Conservation (phyloP, 179 eudicot genomes). For the Beta macrorhiza region DNA sequence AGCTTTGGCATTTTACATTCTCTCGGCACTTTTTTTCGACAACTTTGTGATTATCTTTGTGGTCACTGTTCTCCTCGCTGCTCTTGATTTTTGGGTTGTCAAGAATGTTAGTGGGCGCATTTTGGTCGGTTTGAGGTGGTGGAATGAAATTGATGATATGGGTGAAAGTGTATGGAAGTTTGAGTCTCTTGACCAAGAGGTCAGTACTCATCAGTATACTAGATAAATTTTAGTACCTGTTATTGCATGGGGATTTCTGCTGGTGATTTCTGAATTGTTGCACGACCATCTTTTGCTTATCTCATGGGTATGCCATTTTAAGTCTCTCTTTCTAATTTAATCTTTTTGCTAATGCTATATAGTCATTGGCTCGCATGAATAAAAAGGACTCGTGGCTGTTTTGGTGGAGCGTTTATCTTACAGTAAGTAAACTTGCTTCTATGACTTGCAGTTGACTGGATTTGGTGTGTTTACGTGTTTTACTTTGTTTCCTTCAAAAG, state of each 20-base stretch:
- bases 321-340: conserved; percentile 18
- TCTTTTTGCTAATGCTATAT: conserved; percentile 8
- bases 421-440: conserved; percentile 39
- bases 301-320: background rate
- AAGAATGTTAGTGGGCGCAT: conserved; percentile 98
- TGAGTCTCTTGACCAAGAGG: conserved; percentile 99
- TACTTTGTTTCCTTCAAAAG: background rate
- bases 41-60: conserved; percentile 94
- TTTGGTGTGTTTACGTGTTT: background rate
- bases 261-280: background rate
- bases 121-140: conserved; percentile 96
- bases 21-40: conserved; percentile 81
- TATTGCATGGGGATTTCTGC: background rate
- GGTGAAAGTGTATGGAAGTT: conserved; percentile 96
- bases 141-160: conserved; percentile 91
- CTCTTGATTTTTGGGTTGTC: conserved; percentile 98
- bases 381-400: conserved; percentile 98
- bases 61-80: conserved; percentile 82
- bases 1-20: conserved; percentile 89
- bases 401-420: conserved; percentile 97
- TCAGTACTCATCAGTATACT: conserved; percentile 28
- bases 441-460: background rate
- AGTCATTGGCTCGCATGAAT: conserved; percentile 95
- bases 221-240: background rate
- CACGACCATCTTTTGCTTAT: background rate